Evolutionary conservation across 495 filamentous ascomycete species (phyloP).

Genomic region (Penicillium alfredii): DNA sequence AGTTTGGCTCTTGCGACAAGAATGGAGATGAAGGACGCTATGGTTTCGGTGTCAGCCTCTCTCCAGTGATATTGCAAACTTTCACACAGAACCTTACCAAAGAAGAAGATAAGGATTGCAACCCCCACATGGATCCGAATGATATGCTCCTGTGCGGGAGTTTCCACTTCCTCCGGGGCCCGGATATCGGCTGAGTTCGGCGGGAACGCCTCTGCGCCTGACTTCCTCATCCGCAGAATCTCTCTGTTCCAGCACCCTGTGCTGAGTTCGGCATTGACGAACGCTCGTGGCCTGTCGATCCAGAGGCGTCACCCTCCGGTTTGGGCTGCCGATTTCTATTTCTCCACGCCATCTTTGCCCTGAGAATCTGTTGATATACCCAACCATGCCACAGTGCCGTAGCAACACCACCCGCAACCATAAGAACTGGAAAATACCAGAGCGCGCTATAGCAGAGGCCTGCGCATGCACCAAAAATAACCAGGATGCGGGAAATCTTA

Average conservation of each 20-base stretch:
- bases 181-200: too few relatives aligned
- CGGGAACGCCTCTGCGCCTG: conserved; percentile 1
- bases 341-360: conserved; percentile 15
- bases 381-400: conserved; percentile 58
- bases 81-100: conserved; percentile 38
- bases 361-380: conserved; percentile 38
- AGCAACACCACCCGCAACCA: conserved; percentile 51
- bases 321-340: conserved; percentile 11
- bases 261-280: conserved; percentile 1
- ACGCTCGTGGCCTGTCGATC: too few relatives aligned
- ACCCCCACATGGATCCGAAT: conserved; percentile 34
- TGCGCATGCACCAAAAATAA: conserved; percentile 62
- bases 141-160: conserved; percentile 12
- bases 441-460: conserved; percentile 71
- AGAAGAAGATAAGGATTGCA: conserved; percentile 47
- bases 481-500: conserved; percentile 57
- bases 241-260: conserved; percentile 6
- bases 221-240: conserved; percentile 12
- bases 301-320: too few relatives aligned
- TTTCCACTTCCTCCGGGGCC: too few relatives aligned
- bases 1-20: conserved; percentile 52
- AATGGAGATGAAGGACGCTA: conserved; percentile 53
- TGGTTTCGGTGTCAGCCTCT: conserved; percentile 1
- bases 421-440: conserved; percentile 78
- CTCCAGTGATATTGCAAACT: too few relatives aligned